phyloP scores from a whole-genome alignment of 345 rosid species.

The Raphanus sativus region DNA sequence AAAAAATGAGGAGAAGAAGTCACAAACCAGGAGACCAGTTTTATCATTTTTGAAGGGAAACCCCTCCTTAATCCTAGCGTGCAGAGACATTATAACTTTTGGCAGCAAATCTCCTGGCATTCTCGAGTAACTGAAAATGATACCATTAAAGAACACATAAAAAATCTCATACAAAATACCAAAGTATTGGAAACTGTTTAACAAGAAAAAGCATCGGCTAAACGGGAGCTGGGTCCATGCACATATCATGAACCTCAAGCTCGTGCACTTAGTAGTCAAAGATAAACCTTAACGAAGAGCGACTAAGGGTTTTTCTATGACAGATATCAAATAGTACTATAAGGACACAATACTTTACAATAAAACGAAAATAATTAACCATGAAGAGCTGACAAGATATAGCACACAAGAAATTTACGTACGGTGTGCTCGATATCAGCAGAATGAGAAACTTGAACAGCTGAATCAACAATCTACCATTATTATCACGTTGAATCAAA shows the following conservation, averaged over 20 bases:
- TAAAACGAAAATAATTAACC: conserved; percentile 3
- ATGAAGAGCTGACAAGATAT: conserved; percentile 14
- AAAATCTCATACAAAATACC: conserved; percentile 22
- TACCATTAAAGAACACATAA: conserved; percentile 24
- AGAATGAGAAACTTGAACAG: conserved; percentile 80
- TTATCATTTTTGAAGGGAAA: conserved; percentile 65
- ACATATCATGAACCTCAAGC: conserved; percentile 4
- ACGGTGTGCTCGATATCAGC: conserved; percentile 89
- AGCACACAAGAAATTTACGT: conserved; percentile 44
- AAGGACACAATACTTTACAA: conserved; percentile 16
- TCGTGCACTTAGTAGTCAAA: background rate
- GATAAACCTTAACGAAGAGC: background rate
- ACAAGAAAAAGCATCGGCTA: conserved; percentile 15
- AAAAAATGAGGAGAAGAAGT: conserved; percentile 8
- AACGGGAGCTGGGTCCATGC: conserved; percentile 7
- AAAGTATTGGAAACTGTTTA: conserved; percentile 3
- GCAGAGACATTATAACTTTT: conserved; percentile 57
- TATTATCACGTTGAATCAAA: conserved; percentile 70
- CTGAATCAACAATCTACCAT: conserved; percentile 66
- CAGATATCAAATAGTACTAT: background rate
- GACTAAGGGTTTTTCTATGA: conserved; percentile 3
- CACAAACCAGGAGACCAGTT: conserved; percentile 76
- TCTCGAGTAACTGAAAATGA: conserved; percentile 71
- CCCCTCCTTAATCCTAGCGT: conserved; percentile 56
- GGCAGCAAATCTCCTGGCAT: conserved; percentile 83